phyloP scores from a whole-genome alignment of 352 stramenopile species.

The Phytophthora meadii region DNA sequence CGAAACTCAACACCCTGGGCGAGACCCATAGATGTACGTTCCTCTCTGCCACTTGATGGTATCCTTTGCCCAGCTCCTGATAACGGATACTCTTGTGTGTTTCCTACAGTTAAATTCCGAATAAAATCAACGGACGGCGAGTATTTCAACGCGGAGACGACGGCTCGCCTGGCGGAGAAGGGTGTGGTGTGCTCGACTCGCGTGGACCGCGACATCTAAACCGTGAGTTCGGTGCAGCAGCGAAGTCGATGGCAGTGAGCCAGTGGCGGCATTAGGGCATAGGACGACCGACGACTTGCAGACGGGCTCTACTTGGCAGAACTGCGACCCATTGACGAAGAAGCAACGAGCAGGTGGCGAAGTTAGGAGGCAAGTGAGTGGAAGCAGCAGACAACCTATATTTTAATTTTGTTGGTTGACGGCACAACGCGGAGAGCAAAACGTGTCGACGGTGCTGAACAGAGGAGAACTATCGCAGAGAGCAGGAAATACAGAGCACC shows the following conservation, averaged over 20 bases:
- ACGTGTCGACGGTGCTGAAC: conserved; percentile 13
- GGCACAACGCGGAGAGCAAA: conserved; percentile 12
- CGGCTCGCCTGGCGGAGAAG: conserved; percentile 74
- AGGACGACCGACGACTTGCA: conserved; percentile 12
- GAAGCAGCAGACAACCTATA: conserved; percentile 32
- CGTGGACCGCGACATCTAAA: conserved; percentile 70
- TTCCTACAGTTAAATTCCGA: conserved; percentile 71
- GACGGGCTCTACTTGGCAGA: conserved; percentile 12
- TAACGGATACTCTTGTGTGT: conserved; percentile 3
- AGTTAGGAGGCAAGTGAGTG: neutral
- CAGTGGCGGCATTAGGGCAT: neutral
- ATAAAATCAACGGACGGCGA: conserved; percentile 86
- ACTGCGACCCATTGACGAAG: conserved; percentile 16
- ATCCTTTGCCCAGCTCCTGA: neutral
- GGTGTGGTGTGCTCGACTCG: conserved; percentile 83
- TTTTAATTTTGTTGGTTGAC: conserved; percentile 44
- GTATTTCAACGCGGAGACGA: conserved; percentile 77
- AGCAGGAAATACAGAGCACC: conserved; percentile 21
- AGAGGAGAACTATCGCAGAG: conserved; percentile 13
- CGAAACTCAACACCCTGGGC: conserved; percentile 67
- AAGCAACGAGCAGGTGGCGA: conserved; percentile 6
- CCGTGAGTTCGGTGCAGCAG: conserved; percentile 11
- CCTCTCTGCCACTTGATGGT: conserved; percentile 2
- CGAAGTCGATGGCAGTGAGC: conserved; percentile 8
- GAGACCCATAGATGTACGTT: conserved; percentile 77